Conservation (phyloP, 139 green algal species). For the Closterium sp. region DNA sequence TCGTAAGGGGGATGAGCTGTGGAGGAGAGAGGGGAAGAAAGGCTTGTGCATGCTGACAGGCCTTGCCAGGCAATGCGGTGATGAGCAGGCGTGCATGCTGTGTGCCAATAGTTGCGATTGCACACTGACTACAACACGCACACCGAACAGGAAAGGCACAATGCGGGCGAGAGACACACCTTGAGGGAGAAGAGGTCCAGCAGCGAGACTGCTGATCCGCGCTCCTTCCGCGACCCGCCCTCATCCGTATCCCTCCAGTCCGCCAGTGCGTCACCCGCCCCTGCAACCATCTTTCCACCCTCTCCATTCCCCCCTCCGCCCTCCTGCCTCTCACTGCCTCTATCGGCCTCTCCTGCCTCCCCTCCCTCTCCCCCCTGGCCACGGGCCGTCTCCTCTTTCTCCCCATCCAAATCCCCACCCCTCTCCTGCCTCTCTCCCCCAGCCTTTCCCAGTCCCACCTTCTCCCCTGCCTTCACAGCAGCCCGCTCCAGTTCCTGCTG, state of each 20-base stretch:
- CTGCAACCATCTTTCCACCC: background rate
- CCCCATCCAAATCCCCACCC: background rate
- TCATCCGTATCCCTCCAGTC: background rate
- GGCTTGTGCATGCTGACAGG: background rate
- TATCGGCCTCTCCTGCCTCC: background rate
- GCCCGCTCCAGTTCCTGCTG: background rate
- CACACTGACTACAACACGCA: too few species aligned
- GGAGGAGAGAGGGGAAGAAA: background rate
- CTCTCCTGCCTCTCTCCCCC: background rate
- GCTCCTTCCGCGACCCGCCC: background rate
- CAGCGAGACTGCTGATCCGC: background rate
- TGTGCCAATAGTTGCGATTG: too few species aligned
- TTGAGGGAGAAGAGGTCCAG: slow-evolving; percentile 15
- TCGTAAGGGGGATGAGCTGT: background rate
- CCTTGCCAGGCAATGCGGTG: too few species aligned
- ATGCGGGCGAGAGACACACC: background rate
- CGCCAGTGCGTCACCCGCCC: background rate
- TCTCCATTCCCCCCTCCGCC: background rate
- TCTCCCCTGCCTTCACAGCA: background rate
- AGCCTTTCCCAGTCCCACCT: background rate
- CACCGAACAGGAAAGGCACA: background rate
- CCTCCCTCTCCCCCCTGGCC: background rate
- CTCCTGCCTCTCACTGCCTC: background rate
- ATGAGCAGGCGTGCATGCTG: too few species aligned
- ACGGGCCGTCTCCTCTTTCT: background rate